Base-by-base conservation (phyloP, 2,329 filamentous ascomycete species). In the Beauveria scarabaeidicola region DNA sequence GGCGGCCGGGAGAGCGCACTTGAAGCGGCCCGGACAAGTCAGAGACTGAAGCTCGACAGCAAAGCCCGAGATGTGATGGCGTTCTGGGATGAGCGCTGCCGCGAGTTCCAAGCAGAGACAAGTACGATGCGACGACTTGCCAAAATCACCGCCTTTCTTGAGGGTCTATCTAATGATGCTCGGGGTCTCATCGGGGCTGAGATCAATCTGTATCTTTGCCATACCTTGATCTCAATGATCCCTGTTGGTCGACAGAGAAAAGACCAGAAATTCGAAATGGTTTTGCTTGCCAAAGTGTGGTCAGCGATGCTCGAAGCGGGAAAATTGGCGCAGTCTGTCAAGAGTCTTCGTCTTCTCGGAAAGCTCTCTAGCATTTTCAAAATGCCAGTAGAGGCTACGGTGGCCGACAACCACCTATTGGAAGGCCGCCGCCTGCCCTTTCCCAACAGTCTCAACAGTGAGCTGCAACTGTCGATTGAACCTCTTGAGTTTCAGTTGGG, bases 401-500 rank as follows among this genome's bases (percentile, higher is more conserved):
- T 38, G 38, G 29, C 21, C 6, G 41, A n/a, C 15, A 53, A 41
- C 23, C 27, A 59, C 9, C 40, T 53, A 15, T 25, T 59, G 4
- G 17, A 21, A 2, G 21, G 23, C 29, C 57, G 50, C 10, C 32
- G 41, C 11, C 41, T 59, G 19, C 57, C 57, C 1, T 59, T 59
- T n/a, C 10, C 50, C 8, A 29, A 10, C 8, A 52, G 11, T 23
- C 15, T 19, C 19, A 46, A 25, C 3, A 25, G 19, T 9, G 29
- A 46, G n/a, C 50, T 64, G 25, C 58, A 55, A 10, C 54, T 62
- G 21, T 41, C 61, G 9, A n/a, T 54, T 15, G 44, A 41, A 36
- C 54, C 62, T 8, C 27, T 66, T 1, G 78, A 86, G 19, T 89
- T 91, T 62, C 88, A 91, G 66, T 74, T 91, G 11, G 71, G 82